Evolutionary conservation across 768 basidiomycete species (phyloP), one percentile per base, ranked within the genome.

Genomic region (Suillus cothurnatus): DNA sequence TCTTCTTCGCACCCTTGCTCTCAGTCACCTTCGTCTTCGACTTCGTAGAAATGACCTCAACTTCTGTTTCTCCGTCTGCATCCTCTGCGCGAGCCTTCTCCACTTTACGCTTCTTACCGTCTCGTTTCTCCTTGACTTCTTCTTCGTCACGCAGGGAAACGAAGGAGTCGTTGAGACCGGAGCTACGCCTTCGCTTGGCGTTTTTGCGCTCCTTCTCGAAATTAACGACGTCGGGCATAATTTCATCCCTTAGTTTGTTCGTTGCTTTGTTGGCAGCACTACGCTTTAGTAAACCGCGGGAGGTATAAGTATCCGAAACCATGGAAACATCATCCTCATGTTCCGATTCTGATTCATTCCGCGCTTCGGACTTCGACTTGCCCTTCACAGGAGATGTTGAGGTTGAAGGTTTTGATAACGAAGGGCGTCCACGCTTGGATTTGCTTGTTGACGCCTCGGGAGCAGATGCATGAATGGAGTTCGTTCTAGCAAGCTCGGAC

Each of bases 201-300:
- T 72, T 76, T 68, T 84, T 85, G 80, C 85, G 81, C 78, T 94
- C 88, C 69, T 84, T 84, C 73, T 93, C 86, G 70, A 82, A 94
- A 64, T 80, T 84, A 47, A 88, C 68, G 3, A 93, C 81, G 68
- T 95, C 93, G 0, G 93, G 93, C 88, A 94, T 94, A 64, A 94
- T 79, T 61, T 79, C 78, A 9, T 84, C 78, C 52, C 79, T 80
- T 57, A 87, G 69, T 49, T 78, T 78, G 59, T 78, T 76, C 4
- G 74, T 79, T 11, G 86, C 86, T 62, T 78, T 85, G 76, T 72
- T 88, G 66, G 79, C 86, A 71, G 81, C 94, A 68, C 77, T 80
- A 70, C 82, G 88, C 78, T 81, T 31, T 75, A 64, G 65, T n/a
- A 73, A 71, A 0, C 57, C 58, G 38, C 71, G 74, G 6, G 70